These are phyloP conservation scores for Acmispon strigosus DNA, from an alignment of 306 rosid species.

Conservation along the genomic window DNA sequence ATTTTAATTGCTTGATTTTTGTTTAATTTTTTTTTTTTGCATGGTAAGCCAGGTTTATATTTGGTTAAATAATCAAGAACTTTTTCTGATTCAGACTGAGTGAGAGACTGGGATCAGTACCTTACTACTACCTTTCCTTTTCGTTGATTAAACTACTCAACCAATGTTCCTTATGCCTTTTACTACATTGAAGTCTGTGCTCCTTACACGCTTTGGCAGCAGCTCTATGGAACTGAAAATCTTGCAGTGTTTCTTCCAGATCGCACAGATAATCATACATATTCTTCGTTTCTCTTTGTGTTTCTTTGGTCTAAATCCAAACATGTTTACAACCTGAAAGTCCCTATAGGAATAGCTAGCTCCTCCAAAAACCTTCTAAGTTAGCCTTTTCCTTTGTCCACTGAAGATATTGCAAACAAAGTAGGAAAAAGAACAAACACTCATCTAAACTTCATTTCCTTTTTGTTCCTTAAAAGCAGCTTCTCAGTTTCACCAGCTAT, in stretches of 20 bases:
- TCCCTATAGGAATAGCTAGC: neutral
- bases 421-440: neutral
- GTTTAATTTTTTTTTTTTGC: slow-evolving; percentile 24
- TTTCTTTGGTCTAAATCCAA: slow-evolving; percentile 17
- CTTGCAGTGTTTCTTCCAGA: slow-evolving; percentile 40
- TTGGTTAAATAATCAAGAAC: slow-evolving; percentile 5
- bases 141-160: slow-evolving; percentile 73
- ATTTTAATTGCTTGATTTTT: neutral
- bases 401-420: neutral
- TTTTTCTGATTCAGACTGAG: slow-evolving; percentile 34
- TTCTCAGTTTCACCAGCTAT: neutral
- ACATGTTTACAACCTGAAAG: slow-evolving; percentile 16
- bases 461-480: neutral
- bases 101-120: slow-evolving; percentile 43
- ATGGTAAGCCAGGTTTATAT: slow-evolving; percentile 35
- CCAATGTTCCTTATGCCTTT: slow-evolving; percentile 83
- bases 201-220: slow-evolving; percentile 29
- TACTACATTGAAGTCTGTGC: slow-evolving; percentile 71
- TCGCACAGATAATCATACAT: slow-evolving; percentile 19
- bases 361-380: neutral
- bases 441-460: neutral
- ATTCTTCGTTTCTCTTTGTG: slow-evolving; percentile 11
- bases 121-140: slow-evolving; percentile 32
- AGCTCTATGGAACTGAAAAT: slow-evolving; percentile 20
- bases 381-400: slow-evolving; percentile 5